These are phyloP conservation scores for Coriolopsis trogii DNA, from an alignment of 1,284 basidiomycete genomes.

Conservation along the genomic window DNA sequence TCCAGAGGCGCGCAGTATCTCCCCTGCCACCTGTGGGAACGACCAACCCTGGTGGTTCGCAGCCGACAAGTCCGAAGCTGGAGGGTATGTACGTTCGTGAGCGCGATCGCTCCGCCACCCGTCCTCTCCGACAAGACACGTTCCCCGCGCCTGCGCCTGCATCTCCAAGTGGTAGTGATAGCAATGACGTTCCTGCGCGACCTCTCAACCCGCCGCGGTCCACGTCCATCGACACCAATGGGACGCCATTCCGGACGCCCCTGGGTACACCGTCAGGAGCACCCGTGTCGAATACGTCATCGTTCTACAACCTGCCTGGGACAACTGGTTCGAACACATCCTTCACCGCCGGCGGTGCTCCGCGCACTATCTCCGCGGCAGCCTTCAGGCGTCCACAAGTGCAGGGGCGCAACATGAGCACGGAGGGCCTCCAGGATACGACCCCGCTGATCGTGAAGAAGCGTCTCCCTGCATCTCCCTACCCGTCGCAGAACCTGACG, in stretches of 20 bases:
- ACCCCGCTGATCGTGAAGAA: conserved; percentile 55
- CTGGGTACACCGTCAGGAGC: conserved; percentile 38
- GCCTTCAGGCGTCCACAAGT: conserved; percentile 64
- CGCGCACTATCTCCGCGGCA: conserved; percentile 71
- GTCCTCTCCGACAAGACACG: conserved; percentile 9
- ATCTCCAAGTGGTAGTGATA: conserved; percentile 15
- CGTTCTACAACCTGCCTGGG: conserved; percentile 30
- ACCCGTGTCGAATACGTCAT: conserved; percentile 15
- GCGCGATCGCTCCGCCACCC: conserved; percentile 21
- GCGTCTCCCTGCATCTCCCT: conserved; percentile 46
- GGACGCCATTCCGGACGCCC: conserved; percentile 40
- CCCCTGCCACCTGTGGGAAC: conserved; percentile 20
- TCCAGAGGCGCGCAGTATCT: conserved; percentile 18
- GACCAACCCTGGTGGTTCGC: neutral
- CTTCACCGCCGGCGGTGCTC: conserved; percentile 33
- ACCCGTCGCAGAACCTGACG: conserved; percentile 28
- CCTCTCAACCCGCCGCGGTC: conserved; percentile 7
- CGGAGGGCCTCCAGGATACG: conserved; percentile 38
- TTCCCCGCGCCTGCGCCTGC: conserved; percentile 9
- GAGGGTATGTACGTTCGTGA: conserved; percentile 25
- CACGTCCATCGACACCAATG: conserved; percentile 36
- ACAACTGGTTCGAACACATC: conserved; percentile 40
- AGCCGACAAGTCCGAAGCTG: conserved; percentile 18
- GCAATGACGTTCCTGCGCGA: conserved; percentile 14
- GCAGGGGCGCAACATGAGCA: conserved; percentile 34